Conservation (phyloP, 495 filamentous ascomycete genomes). For the Penicillium salamii region DNA sequence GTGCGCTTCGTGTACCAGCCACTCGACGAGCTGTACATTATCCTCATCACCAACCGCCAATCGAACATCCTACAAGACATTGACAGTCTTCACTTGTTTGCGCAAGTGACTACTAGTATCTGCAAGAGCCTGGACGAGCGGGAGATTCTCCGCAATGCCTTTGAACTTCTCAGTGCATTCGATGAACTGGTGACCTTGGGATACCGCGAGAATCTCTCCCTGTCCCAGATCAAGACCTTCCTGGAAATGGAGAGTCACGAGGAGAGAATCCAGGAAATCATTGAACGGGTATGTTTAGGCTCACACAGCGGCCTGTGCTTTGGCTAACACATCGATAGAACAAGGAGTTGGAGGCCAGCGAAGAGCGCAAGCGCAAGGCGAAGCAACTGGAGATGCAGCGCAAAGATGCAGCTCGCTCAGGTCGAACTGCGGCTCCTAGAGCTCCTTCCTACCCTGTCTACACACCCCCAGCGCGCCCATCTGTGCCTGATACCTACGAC, state of each 20-base stretch:
- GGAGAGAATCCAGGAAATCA: conserved; percentile 97
- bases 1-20: conserved; percentile 99
- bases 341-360: conserved; percentile 95
- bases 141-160: conserved; percentile 91
- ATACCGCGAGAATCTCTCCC: conserved; percentile 90
- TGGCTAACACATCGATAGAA: conserved; percentile 56
- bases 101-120: conserved; percentile 91
- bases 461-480: conserved; percentile 72
- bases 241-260: conserved; percentile 99
- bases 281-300: conserved; percentile 66
- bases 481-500: conserved; percentile 79
- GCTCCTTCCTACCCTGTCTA: conserved; percentile 85
- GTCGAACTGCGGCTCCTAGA: conserved; percentile 58
- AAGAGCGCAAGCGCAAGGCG: conserved; percentile 95
- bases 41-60: conserved; percentile 98
- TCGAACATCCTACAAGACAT: conserved; percentile 99
- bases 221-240: conserved; percentile 97
- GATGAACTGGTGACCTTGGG: conserved; percentile 94
- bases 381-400: conserved; percentile 98
- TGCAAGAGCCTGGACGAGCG: conserved; percentile 95
- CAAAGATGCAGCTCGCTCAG: conserved; percentile 74
- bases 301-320: neutral
- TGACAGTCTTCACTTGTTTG: conserved; percentile 94
- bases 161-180: conserved; percentile 91
- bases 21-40: conserved; percentile 98